Base-by-base conservation (phyloP, 2,329 filamentous ascomycete genomes). In the Elsinoe perseae region DNA sequence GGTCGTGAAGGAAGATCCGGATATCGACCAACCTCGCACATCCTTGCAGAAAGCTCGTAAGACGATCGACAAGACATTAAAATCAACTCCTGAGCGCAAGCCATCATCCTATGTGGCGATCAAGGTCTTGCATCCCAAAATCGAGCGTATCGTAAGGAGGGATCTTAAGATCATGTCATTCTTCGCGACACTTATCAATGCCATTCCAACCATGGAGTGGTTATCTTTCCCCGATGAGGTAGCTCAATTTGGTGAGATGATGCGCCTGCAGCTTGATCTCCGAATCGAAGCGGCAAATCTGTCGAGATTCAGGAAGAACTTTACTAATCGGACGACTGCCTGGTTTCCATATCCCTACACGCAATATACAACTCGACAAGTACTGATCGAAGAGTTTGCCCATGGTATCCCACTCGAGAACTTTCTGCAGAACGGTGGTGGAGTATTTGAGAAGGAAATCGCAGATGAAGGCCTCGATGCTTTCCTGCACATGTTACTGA, bases 311-410 rank as follows among this genome's bases (percentile, higher is more conserved):
- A 84, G 93, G 54, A 85, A 86, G 64, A 89, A 96, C 68, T 98
- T 98, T 77, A 87, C 86, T 64, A 81, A 89, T 58, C 82, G 93
- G 43, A 87, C 87, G 1, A 96, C 92, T 0, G 91, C 90, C n/a
- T 95, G 88, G 84, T 98, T 98, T 68, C 93, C 93, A 1, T 95
- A 89, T 65, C 91, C 93, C 0, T 96, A 97, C 69, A 82, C 85
- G 6, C 88, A 93, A 57, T 96, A 95, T 68, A 95, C 89, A 0
- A 96, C 93, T 0, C 84, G 93, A 32, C 87, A 92, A 66, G 89
- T 98, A 3, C 74, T 98, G 28, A 86, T 98, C 8, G 93, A 98
- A 66, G 93, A 98, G 68, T 98, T 92, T 66, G 93, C 92, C 0
- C 88, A 95, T 66, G 93, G 93, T 4, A 95, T 98, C 23, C 92